Base-by-base conservation (phyloP, 83 land plant genomes). In the Picea abies region DNA sequence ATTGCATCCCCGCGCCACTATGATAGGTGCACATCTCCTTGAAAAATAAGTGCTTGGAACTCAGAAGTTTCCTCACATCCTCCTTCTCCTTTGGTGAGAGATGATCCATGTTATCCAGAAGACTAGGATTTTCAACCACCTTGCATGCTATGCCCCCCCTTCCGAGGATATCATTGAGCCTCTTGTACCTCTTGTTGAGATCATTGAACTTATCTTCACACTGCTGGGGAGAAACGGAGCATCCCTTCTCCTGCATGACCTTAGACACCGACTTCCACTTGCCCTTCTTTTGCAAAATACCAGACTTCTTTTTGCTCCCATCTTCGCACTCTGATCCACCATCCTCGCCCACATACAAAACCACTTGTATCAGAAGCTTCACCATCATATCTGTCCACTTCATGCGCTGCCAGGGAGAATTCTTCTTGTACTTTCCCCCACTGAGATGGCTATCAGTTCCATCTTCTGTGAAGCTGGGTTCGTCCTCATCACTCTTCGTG, bases 301-400 rank as follows among this genome's bases (percentile, higher is more conserved):
- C 79, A 44, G 66, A 61, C 89, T 87, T 86, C 81, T 80, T 63
- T 76, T 80, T 85, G 61, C 76, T 79, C 80, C 49, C 44, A 61
- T 14, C 66, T 56, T 20, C 39, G 15, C 63, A 83, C 26, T 71
- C 14, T 4, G 67, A 72, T 29, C 65, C 83, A 78, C 83, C 88
- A 85, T 94, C 94, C 29, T 92, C 94, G 14, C 92, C 94, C 60
- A 92, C 89, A 79, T 79, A 86, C n/a, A 89, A 83, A 72, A 94
- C 93, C 8, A 86, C 86, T 2, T 86, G 80, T 15, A 94, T 94
- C 61, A 94, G 87, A 61, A 94, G 85, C 85, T 88, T 88, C 20
- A 92, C 94, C 86, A 92, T 88, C 11, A 80, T 77, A 82, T 92
- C 94, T 0, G 92, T 90, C 96, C 96, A 94, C 66, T 94, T 94